Conservation (phyloP, 768 basidiomycete species). For the Phanerodontia chrysosporium region DNA sequence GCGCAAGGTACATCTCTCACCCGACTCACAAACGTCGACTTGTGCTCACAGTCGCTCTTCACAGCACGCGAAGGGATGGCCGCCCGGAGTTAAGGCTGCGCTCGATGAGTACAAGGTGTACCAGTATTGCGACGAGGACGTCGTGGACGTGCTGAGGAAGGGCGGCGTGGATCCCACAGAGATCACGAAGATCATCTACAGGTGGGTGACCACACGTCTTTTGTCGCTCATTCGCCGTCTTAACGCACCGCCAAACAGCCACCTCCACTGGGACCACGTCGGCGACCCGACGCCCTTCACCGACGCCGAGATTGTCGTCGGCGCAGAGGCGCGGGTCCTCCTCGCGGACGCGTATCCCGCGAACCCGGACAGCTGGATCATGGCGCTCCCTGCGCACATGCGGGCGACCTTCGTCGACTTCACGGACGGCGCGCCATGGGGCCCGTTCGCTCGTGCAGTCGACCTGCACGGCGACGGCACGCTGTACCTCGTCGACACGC, state of each 20-base stretch:
- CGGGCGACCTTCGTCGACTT: constrained; percentile 22
- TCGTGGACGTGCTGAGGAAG: constrained; percentile 39
- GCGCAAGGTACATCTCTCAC: constrained; percentile 28
- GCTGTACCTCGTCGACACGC: constrained; percentile 53
- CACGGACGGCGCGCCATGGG: constrained; percentile 33
- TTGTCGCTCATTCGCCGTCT: neutral
- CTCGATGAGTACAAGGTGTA: neutral
- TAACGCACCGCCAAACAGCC: constrained; percentile 26
- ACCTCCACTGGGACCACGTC: constrained; percentile 50
- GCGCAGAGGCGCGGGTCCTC: constrained; percentile 32
- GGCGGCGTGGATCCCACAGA: constrained; percentile 42
- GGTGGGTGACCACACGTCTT: neutral
- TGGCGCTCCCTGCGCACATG: neutral
- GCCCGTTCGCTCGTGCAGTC: constrained; percentile 39
- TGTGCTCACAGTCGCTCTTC: neutral
- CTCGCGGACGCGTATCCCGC: constrained; percentile 39
- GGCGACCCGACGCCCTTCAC: constrained; percentile 46
- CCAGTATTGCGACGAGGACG: neutral
- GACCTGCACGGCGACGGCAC: constrained; percentile 58
- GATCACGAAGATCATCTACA: constrained; percentile 37
- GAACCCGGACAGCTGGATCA: constrained; percentile 27
- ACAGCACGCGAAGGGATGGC: constrained; percentile 5
- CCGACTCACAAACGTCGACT: neutral
- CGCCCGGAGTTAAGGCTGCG: neutral
- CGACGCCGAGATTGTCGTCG: constrained; percentile 44